phyloP scores from a whole-genome alignment of 2,329 filamentous ascomycete species.

The Xylaria sp. region DNA sequence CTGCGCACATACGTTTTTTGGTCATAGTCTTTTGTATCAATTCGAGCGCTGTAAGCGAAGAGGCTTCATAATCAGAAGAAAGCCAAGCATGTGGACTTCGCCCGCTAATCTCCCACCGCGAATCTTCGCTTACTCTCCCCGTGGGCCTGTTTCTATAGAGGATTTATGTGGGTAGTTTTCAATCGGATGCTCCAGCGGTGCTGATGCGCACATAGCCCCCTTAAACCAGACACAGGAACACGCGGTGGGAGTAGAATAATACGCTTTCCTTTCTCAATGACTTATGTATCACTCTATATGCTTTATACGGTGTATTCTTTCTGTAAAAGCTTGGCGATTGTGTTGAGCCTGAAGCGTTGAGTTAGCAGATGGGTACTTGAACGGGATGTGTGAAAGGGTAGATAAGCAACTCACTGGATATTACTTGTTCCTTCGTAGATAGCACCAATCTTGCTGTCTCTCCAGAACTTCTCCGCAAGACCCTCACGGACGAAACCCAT shows the following conservation, averaged over 20 bases:
- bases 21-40: too few relatives aligned
- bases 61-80: background rate
- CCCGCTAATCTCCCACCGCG: background rate
- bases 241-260: background rate
- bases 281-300: background rate
- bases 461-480: slow-evolving; percentile 95
- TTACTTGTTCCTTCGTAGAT: slow-evolving; percentile 94
- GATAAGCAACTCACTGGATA: slow-evolving; percentile 60
- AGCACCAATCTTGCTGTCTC: slow-evolving; percentile 97
- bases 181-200: background rate
- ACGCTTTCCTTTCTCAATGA: background rate
- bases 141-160: background rate
- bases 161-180: background rate
- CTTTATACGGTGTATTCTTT: slow-evolving; percentile 61
- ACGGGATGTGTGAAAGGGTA: background rate
- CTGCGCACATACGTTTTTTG: too few relatives aligned
- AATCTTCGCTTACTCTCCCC: background rate
- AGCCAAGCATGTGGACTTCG: background rate
- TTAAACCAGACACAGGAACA: background rate
- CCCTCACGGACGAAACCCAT: slow-evolving; percentile 99
- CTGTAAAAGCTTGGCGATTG: slow-evolving; percentile 66
- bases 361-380: slow-evolving; percentile 34
- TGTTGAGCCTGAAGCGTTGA: slow-evolving; percentile 56
- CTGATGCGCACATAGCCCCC: background rate
- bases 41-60: too few relatives aligned